Base-by-base conservation (phyloP, 768 basidiomycete species). In the Amanita pallidorosea region DNA sequence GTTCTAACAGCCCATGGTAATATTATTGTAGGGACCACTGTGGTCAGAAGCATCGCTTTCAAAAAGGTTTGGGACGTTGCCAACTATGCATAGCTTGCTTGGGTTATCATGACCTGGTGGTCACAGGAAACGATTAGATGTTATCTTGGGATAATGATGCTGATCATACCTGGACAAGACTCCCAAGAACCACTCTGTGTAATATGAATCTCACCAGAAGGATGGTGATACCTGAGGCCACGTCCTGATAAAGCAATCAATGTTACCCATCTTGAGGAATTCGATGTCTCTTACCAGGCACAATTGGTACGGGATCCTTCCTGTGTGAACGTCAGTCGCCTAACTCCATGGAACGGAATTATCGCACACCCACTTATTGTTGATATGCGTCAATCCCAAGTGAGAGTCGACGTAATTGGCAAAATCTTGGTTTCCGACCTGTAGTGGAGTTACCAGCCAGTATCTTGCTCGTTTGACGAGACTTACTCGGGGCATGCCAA, bases 381-480 rank as follows among this genome's bases (percentile, higher is more conserved):
- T 84, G 55, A 85, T 75, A 57, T 77, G 81, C 0, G 73, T 79
- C 42, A 83, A 55, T 11, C 64, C 47, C 18, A 71, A 35, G 49
- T 77, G 63, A 6, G 71, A 65, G 54, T 83, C 80, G 43, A 83
- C 74, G 56, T 78, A 80, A 58, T 80, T 55, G 0, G 80, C 81
- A 55, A 83, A 85, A 1, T 68, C 76, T 58, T 74, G 73, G 60
- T 83, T 82, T 11, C 82, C 80, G 27, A 73, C 72, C 72, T 73
- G 33, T 5, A 40, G 6, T 29, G 12, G 15, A 1, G 7, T 5
- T 9, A 12, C 13, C 13, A 52, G 40, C 23, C 23, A 20, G 52
- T 7, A 46, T 44, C 35, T 13, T 17, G 40, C 11, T 29, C 17
- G n/a, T 17, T 35, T 8, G 13, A 40, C n/a, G 3, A 36, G 61